These are phyloP conservation scores for Phtheirospermum japonicum DNA, from an alignment of 257 asterid genomes.

Conservation along the genomic window DNA sequence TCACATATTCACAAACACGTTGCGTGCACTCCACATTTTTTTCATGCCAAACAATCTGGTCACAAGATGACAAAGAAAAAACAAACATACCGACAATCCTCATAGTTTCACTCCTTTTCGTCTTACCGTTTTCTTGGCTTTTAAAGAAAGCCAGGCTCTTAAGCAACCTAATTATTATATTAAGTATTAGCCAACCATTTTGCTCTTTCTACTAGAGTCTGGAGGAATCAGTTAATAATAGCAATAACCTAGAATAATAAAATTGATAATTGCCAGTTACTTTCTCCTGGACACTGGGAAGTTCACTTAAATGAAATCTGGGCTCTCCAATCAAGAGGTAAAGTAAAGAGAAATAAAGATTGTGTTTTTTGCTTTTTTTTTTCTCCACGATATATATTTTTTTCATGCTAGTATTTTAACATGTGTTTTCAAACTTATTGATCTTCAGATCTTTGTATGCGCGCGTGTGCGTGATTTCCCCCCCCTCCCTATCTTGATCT, in stretches of 20 bases:
- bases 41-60: constrained; percentile 4
- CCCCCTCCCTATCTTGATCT: constrained; percentile 11
- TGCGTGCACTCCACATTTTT: constrained; percentile 31
- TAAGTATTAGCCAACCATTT: constrained; percentile 16
- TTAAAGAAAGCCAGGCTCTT: too few relatives aligned
- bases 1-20: constrained; percentile 27
- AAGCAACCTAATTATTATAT: too few relatives aligned
- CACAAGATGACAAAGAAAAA: not conserved
- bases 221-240: too few relatives aligned
- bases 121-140: too few relatives aligned
- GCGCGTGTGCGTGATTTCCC: not conserved
- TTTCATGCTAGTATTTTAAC: not conserved
- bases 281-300: constrained; percentile 33
- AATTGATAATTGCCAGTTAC: constrained; percentile 16
- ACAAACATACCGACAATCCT: constrained; percentile 7
- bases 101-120: too few relatives aligned
- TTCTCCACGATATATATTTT: too few relatives aligned
- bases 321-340: constrained; percentile 15
- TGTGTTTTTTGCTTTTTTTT: too few relatives aligned
- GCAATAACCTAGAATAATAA: too few relatives aligned
- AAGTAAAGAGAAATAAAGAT: constrained; percentile 21
- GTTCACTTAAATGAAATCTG: constrained; percentile 24
- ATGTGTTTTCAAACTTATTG: not conserved
- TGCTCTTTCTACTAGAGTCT: not conserved
- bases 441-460: not conserved